A percentile compares a stretch with the other conserved stretches of the same genome.
Evolutionary conservation across 352 stramenopile species (phyloP).

Genomic region (Phytophthora meadii): DNA sequence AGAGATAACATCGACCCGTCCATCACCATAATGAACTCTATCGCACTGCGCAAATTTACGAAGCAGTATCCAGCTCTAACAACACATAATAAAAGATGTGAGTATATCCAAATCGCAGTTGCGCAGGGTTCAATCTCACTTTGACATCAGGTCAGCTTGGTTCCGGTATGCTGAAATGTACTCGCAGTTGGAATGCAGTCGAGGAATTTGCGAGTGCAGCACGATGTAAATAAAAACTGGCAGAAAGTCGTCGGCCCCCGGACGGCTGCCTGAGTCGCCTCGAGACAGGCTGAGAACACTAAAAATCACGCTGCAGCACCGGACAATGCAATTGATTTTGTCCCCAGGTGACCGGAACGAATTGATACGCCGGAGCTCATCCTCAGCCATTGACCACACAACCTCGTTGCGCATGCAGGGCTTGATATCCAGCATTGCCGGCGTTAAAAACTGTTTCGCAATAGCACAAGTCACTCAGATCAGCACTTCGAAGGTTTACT

Average conservation of each 20-base stretch:
- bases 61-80: constrained; percentile 91
- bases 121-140: constrained; percentile 44
- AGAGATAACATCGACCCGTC: constrained; percentile 88
- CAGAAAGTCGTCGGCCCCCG: constrained; percentile 91
- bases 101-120: not conserved
- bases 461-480: not conserved
- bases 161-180: constrained; percentile 92
- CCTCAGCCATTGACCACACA: constrained; percentile 88
- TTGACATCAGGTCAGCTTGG: constrained; percentile 90
- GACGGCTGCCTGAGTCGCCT: constrained; percentile 67
- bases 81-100: constrained; percentile 4
- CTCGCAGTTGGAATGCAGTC: constrained; percentile 90
- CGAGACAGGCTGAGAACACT: constrained; percentile 86
- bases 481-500: constrained; percentile 1
- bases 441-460: constrained; percentile 53
- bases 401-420: constrained; percentile 91
- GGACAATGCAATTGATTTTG: constrained; percentile 92
- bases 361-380: constrained; percentile 92
- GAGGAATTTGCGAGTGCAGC: constrained; percentile 88
- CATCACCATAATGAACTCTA: constrained; percentile 91
- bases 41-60: constrained; percentile 90
- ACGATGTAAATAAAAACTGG: constrained; percentile 95
- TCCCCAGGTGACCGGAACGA: constrained; percentile 83
- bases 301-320: constrained; percentile 91
- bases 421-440: constrained; percentile 92